phyloP scores from a whole-genome alignment of 306 rosid species.

The Alnus rubra region DNA sequence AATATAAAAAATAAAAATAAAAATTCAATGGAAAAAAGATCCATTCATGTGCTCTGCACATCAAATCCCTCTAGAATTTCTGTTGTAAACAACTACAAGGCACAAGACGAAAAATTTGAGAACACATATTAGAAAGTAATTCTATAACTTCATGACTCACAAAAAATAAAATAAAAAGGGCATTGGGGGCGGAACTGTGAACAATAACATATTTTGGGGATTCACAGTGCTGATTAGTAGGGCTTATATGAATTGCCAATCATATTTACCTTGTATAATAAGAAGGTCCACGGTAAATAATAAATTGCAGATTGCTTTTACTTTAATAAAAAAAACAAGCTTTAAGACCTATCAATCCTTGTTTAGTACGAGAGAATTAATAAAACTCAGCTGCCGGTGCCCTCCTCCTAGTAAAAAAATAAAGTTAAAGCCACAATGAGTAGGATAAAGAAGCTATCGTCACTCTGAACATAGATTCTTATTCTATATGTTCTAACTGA shows the following conservation, averaged over 20 bases:
- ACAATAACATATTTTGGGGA: not conserved
- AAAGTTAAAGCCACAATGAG: not conserved
- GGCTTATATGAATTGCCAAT: no score
- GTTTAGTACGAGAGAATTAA: not conserved
- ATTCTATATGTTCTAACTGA: not conserved
- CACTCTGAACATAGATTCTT: no score
- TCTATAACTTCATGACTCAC: not conserved
- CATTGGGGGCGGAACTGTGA: no score
- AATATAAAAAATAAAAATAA: slow-evolving; percentile 79
- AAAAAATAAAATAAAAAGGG: not conserved
- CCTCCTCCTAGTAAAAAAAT: slow-evolving; percentile 57
- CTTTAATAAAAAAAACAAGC: not conserved
- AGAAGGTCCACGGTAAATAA: not conserved
- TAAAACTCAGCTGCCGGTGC: slow-evolving; percentile 43
- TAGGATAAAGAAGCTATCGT: no score
- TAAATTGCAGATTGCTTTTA: slow-evolving; percentile 15
- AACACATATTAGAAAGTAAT: slow-evolving; percentile 12
- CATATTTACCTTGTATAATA: slow-evolving; percentile 1
- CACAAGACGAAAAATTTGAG: slow-evolving; percentile 9
- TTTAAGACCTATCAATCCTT: no score
- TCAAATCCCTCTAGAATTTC: slow-evolving; percentile 95
- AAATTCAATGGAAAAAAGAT: slow-evolving; percentile 58
- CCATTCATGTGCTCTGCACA: slow-evolving; percentile 80
- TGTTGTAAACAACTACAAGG: slow-evolving; percentile 82
- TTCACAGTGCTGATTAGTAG: no score